Evolutionary conservation across 1,284 basidiomycete genomes (phyloP).

Genomic region (Mycocalia duriaeana): DNA sequence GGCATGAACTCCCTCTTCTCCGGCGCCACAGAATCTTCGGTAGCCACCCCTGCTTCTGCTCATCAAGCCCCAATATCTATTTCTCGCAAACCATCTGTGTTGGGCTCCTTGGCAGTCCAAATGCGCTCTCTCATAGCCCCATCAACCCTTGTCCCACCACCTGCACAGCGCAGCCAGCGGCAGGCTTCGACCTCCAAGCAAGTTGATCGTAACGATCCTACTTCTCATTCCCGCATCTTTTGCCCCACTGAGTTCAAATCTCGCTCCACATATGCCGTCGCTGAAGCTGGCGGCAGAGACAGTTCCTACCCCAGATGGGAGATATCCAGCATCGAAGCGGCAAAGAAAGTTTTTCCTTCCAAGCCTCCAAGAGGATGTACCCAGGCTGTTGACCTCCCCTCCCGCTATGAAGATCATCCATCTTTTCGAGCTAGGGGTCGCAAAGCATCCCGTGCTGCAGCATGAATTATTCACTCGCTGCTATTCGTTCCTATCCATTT

Average conservation of each 20-base stretch:
- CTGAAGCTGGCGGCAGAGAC: constrained; percentile 12
- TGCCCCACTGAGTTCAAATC: constrained; percentile 11
- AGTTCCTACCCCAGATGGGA: constrained; percentile 12
- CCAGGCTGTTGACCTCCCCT: constrained; percentile 8
- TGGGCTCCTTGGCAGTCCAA: constrained; percentile 26
- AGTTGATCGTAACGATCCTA: constrained; percentile 6
- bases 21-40: constrained; percentile 30
- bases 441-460: constrained; percentile 25
- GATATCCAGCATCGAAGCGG: constrained; percentile 13
- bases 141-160: constrained; percentile 11
- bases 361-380: constrained; percentile 10
- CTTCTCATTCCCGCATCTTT: constrained; percentile 12
- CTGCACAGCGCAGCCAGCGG: constrained; percentile 6
- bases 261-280: constrained; percentile 13
- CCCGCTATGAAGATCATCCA: constrained; percentile 15
- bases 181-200: constrained; percentile 5
- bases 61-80: constrained; percentile 23
- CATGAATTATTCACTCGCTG: constrained; percentile 11
- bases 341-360: constrained; percentile 3
- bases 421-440: constrained; percentile 29
- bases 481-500: constrained; percentile 9
- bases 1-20: constrained; percentile 26
- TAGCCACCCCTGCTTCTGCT: constrained; percentile 34
- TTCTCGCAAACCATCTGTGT: constrained; percentile 16
- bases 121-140: constrained; percentile 33